Conservation (phyloP, 2,329 filamentous ascomycete species). For the Polytolypa hystricis region DNA sequence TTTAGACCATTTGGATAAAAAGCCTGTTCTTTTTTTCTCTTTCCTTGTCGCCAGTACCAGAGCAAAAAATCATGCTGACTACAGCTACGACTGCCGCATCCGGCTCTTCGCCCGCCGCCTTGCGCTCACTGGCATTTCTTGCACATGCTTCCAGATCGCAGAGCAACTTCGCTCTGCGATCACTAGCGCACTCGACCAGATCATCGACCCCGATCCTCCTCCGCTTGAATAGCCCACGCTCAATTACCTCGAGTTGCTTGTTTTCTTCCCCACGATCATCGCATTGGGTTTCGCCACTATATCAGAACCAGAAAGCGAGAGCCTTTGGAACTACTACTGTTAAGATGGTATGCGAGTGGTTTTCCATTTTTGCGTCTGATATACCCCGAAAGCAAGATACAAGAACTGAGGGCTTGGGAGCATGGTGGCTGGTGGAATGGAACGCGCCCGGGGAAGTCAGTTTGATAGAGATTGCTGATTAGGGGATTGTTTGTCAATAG, state of each 20-base stretch:
- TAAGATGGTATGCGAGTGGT: constrained; percentile 9
- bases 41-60: too few relatives aligned
- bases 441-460: background rate
- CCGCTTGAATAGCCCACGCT: constrained; percentile 1
- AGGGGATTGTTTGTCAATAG: constrained; percentile 19
- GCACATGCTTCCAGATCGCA: constrained; percentile 8
- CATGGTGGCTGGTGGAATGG: background rate
- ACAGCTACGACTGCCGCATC: constrained; percentile 7
- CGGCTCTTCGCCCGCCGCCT: constrained; percentile 5
- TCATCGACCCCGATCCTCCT: background rate
- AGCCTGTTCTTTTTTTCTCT: background rate
- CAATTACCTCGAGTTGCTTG: background rate
- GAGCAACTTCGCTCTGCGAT: too few relatives aligned
- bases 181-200: background rate
- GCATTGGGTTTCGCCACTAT: background rate
- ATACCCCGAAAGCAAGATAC: background rate
- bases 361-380: background rate
- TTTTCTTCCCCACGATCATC: constrained; percentile 1
- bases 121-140: constrained; percentile 8
- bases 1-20: background rate
- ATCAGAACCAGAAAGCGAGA: constrained; percentile 2
- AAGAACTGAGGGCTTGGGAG: background rate
- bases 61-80: constrained; percentile 4
- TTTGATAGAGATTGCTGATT: constrained; percentile 1
- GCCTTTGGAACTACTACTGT: constrained; percentile 9